Evolutionary conservation across 2,329 filamentous ascomycete genomes (phyloP).

Genomic region (Ophiostoma australiae): DNA sequence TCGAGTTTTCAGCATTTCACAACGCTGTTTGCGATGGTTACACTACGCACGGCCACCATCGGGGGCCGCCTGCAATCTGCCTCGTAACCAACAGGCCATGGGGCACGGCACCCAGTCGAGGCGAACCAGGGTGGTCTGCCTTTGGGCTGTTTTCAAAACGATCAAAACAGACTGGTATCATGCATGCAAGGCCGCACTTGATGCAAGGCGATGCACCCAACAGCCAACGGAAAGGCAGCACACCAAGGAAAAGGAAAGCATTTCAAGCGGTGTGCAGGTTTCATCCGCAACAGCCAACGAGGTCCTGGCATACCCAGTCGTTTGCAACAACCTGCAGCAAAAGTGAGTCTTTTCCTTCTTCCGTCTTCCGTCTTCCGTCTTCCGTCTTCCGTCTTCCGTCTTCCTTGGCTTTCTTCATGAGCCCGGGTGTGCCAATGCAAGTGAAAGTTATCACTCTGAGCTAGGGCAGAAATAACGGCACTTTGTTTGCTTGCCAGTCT

Average conservation of each 20-base stretch:
- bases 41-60: background rate
- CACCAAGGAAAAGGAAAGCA: background rate
- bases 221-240: background rate
- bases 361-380: too few species aligned
- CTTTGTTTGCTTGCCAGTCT: background rate
- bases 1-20: background rate
- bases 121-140: background rate
- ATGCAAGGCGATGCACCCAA: background rate
- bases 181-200: background rate
- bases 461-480: background rate
- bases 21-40: background rate
- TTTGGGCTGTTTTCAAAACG: background rate
- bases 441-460: background rate
- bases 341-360: background rate
- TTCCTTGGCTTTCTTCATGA: background rate
- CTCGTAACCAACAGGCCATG: background rate
- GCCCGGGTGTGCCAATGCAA: background rate
- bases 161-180: background rate
- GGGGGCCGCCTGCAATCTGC: background rate
- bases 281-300: background rate
- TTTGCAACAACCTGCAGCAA: background rate
- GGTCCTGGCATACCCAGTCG: background rate
- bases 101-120: background rate
- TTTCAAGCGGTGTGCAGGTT: background rate
- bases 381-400: background rate